These are phyloP conservation scores for Suhomyces bribrorum DNA, from an alignment of 1,139 yeast genomes.

Conservation along the genomic window DNA sequence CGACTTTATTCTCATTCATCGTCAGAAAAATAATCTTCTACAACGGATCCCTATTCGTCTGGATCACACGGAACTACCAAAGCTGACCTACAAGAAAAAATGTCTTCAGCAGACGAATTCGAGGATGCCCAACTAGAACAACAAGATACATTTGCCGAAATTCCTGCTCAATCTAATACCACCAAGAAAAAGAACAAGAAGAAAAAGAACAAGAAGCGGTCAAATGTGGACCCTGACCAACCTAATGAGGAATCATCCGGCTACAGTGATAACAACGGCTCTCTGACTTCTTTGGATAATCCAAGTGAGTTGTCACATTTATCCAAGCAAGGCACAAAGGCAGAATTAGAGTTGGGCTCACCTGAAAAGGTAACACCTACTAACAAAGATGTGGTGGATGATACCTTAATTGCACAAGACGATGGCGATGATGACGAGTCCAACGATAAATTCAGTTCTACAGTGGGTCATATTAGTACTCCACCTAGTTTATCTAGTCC, in stretches of 20 bases:
- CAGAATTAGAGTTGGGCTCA: background rate
- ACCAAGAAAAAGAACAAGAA: conserved; percentile 4
- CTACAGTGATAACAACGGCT: conserved; percentile 3
- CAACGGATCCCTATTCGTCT: too few relatives aligned
- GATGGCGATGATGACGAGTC: background rate
- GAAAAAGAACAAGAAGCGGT: conserved; percentile 10
- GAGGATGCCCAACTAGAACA: conserved; percentile 21
- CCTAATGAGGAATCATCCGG: background rate
- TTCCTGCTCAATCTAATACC: conserved; percentile 4
- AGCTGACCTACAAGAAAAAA: too few relatives aligned
- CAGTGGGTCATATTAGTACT: conserved; percentile 1
- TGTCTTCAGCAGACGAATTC: conserved; percentile 23
- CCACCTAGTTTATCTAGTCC: conserved; percentile 3
- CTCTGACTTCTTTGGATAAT: conserved; percentile 3
- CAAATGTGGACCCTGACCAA: background rate
- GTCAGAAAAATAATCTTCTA: too few relatives aligned
- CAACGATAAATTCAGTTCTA: background rate
- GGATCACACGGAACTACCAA: too few relatives aligned
- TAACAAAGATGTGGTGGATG: background rate
- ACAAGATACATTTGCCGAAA: background rate
- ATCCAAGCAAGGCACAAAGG: background rate
- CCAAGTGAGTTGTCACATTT: background rate
- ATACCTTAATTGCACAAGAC: conserved; percentile 2
- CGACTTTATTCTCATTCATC: too few relatives aligned
- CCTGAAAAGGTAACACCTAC: background rate